Base-by-base conservation (phyloP, 192 early-diverging fungal species). In the Linnemannia exigua region DNA sequence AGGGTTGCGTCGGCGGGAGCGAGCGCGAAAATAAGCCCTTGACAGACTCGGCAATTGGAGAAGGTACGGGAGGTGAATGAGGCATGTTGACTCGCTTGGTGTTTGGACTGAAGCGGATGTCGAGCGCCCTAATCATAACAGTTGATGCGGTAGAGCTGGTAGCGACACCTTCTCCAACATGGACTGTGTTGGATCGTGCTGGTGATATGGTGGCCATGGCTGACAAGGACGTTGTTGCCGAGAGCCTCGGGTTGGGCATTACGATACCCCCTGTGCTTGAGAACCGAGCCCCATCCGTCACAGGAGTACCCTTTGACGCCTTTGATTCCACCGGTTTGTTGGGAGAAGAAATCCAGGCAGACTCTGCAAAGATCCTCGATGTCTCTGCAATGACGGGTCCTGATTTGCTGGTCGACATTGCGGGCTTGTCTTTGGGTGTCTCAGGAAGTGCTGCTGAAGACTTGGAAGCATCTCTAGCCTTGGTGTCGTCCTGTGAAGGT, bases 201-300 rank as follows among this genome's bases (percentile, higher is more conserved):
- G 78, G 78, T 1, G 84, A 86, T 58, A 76, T 76, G 3, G 61
- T 76, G 4, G 74, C 79, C 78, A 86, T 80, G 6, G 75, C 75
- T 44, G 84, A 47, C 11, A 86, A 50, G 1, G 84, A 86, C 1
- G 74, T 80, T 22, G 78, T 77, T 7, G 84, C 78, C 5, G 84
- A 74, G 12, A 86, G 50, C 19, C 48, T 76, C 1, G 84, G 51
- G 15, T 46, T 66, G 44, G 84, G 68, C n/a, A 72, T 3, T 2
- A 72, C 17, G 6, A 75, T 67, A 0, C 52, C 63, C 5, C 47
- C 46, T 2, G 70, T 52, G 15, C 58, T 46, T 20, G 78, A 77
- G 7, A 33, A 22, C 33, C 48, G 70, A n/a, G 54, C 14, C 4
- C 61, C 54, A 9, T 76, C 79, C 22, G 54, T 25, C 9, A 31